phyloP scores from a whole-genome alignment of 1,139 yeast genomes.

The Lodderomyces oxycetoniae region DNA sequence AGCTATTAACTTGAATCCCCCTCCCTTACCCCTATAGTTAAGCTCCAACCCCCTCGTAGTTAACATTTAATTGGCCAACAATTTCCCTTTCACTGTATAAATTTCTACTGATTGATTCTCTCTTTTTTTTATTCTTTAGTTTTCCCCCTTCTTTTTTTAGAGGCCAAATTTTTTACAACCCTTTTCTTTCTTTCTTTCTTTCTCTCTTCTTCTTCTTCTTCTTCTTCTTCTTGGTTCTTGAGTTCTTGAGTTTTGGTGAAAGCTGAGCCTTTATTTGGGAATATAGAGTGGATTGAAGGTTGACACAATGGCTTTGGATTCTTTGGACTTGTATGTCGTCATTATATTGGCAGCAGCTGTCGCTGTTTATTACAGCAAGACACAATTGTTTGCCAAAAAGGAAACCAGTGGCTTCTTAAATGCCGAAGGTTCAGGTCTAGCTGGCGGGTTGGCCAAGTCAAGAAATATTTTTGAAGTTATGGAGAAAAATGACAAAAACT shows the following conservation, averaged over 20 bases:
- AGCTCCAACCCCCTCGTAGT: too few relatives aligned
- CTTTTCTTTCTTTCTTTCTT: neutral
- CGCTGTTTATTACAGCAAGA: conserved; percentile 63
- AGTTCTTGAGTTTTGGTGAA: too few relatives aligned
- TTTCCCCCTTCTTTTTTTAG: neutral
- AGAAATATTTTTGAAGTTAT: conserved; percentile 66
- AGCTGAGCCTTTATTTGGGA: too few relatives aligned
- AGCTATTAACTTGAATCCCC: too few relatives aligned
- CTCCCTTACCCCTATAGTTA: too few relatives aligned
- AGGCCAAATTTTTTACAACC: neutral
- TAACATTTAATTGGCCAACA: too few relatives aligned
- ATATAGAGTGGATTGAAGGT: too few relatives aligned
- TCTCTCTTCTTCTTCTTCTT: conserved; percentile 1
- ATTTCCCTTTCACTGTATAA: too few relatives aligned
- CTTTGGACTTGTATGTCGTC: conserved; percentile 67
- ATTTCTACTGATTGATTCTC: too few relatives aligned
- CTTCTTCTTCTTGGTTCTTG: neutral
- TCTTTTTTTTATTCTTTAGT: neutral
- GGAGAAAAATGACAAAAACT: conserved; percentile 62
- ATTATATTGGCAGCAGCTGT: conserved; percentile 61
- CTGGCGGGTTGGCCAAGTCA: conserved; percentile 22
- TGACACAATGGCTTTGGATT: conserved; percentile 57
- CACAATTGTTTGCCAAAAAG: conserved; percentile 27
- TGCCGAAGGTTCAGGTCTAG: conserved; percentile 33
- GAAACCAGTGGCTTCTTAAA: conserved; percentile 24